These are phyloP conservation scores for Pichia sp. DNA, from an alignment of 1,139 yeast species.

Conservation along the genomic window DNA sequence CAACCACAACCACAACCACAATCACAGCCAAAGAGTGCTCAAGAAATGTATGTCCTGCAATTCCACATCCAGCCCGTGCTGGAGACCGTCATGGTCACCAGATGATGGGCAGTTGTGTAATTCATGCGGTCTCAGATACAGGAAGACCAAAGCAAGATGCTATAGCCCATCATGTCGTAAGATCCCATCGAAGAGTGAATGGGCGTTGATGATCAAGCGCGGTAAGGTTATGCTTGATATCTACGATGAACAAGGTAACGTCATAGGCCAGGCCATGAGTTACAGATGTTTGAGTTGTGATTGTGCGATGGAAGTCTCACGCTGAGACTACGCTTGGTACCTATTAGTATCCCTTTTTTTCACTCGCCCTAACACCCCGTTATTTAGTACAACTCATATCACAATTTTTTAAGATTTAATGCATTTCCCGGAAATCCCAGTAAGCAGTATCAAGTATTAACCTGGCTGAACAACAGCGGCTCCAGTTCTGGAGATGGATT, in stretches of 20 bases:
- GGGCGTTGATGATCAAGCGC: slow-evolving; percentile 78
- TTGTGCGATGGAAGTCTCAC: slow-evolving; percentile 41
- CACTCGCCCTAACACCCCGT: too few relatives aligned
- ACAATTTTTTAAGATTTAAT: not conserved
- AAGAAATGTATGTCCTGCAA: slow-evolving; percentile 87
- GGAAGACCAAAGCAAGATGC: slow-evolving; percentile 91
- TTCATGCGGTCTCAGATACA: slow-evolving; percentile 91
- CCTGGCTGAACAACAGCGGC: too few relatives aligned
- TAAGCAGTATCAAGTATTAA: too few relatives aligned
- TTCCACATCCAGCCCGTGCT: slow-evolving; percentile 89
- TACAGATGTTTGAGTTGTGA: slow-evolving; percentile 69
- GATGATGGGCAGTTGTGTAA: slow-evolving; percentile 86
- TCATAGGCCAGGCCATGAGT: slow-evolving; percentile 22
- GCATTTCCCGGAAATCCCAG: too few relatives aligned
- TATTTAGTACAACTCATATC: not conserved
- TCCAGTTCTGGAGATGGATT: too few relatives aligned
- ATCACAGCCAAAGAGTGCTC: slow-evolving; percentile 14
- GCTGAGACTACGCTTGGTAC: too few relatives aligned
- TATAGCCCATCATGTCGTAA: slow-evolving; percentile 66
- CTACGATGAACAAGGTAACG: slow-evolving; percentile 7
- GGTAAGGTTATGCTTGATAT: slow-evolving; percentile 36
- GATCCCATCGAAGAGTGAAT: slow-evolving; percentile 95
- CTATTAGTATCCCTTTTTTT: too few relatives aligned
- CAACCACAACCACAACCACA: slow-evolving; percentile 3
- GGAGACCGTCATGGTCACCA: slow-evolving; percentile 96